Base-by-base conservation (phyloP, 2,329 filamentous ascomycete species). In the Talaromyces marneffei region DNA sequence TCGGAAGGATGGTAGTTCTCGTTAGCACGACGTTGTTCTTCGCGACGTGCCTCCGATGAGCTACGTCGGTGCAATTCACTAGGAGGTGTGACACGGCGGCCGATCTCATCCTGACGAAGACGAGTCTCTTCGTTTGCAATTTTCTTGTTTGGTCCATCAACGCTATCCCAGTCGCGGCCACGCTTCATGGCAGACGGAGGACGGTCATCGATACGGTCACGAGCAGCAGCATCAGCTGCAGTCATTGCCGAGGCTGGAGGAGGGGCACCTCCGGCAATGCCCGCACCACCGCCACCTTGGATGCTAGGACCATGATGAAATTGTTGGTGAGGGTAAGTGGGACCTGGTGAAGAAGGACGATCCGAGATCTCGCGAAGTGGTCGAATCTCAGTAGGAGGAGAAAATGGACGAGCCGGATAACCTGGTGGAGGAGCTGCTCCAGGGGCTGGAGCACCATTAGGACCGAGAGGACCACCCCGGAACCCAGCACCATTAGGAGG, bases 1-100 rank as follows among this genome's bases (percentile, higher is more conserved):
- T 97, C 92, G 0, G 92, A 96, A 4, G 93, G 92, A 73, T 97
- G 91, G 70, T 97, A 96, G 60, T 83, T 87, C 58, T 94, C 90
- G 65, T 87, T 88, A 33, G 83, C 84, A 60, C 90, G 87, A 57
- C 90, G 88, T 68, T 88, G 83, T 33, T 90, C 87, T 57, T 84
- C 83, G 37, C 87, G 86, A 59, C 86, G 83, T 54, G 80, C 80
- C 69, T 91, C 88, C 0, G 89, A 90, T 8, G 91, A 92, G 72
- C 89, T 91, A 61, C 91, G 90, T 60, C 89, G 89, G 66, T 88
- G 89, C 37, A 80, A 78, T 61, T 89, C 85, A 16, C 83, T 82
- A 27, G 86, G 84, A 31, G 78, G 77, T 4, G 88, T 91, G 16
- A 85, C 87, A 46, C 92, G 87, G 63, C 92, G 90, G 70, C 89